Percentiles rank a stretch among this genome's conserved stretches.
These are phyloP conservation scores for Tricholoma saponaceum DNA, from an alignment of 768 basidiomycete species.

Conservation along the genomic window DNA sequence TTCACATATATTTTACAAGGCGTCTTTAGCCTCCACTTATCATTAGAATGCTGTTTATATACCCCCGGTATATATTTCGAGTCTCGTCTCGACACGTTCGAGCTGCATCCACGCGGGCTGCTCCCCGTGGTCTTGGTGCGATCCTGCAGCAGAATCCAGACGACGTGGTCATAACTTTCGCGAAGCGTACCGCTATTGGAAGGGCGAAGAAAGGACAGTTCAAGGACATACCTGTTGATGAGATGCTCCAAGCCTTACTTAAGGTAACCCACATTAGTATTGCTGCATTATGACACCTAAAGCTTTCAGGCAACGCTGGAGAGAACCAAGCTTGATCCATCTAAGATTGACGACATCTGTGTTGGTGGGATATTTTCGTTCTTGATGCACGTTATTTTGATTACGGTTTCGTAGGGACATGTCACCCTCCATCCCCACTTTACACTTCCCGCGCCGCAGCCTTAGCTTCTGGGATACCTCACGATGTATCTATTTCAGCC, in stretches of 20 bases:
- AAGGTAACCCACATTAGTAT: constrained; percentile 41
- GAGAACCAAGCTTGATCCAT: constrained; percentile 62
- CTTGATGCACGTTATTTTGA: not conserved
- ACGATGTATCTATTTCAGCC: constrained; percentile 81
- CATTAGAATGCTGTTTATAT: not conserved
- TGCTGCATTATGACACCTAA: not conserved
- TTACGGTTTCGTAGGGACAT: constrained; percentile 51
- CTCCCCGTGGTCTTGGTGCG: constrained; percentile 43
- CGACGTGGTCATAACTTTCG: constrained; percentile 89
- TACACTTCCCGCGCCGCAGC: constrained; percentile 86
- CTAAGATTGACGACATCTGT: constrained; percentile 77
- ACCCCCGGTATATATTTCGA: constrained; percentile 15
- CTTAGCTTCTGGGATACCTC: constrained; percentile 84
- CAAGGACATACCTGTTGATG: constrained; percentile 85
- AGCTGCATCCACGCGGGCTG: constrained; percentile 33
- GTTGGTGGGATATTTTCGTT: constrained; percentile 53
- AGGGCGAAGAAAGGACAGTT: constrained; percentile 89
- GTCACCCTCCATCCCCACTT: constrained; percentile 77
- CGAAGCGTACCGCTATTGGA: constrained; percentile 86
- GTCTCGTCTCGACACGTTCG: constrained; percentile 24
- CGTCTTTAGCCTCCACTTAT: not conserved
- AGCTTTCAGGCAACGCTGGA: constrained; percentile 56
- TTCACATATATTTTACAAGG: not conserved
- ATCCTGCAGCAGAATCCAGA: constrained; percentile 69
- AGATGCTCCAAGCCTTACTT: constrained; percentile 79